Base-by-base conservation (phyloP, 495 filamentous ascomycete genomes). In the Talaromyces thailandensis region DNA sequence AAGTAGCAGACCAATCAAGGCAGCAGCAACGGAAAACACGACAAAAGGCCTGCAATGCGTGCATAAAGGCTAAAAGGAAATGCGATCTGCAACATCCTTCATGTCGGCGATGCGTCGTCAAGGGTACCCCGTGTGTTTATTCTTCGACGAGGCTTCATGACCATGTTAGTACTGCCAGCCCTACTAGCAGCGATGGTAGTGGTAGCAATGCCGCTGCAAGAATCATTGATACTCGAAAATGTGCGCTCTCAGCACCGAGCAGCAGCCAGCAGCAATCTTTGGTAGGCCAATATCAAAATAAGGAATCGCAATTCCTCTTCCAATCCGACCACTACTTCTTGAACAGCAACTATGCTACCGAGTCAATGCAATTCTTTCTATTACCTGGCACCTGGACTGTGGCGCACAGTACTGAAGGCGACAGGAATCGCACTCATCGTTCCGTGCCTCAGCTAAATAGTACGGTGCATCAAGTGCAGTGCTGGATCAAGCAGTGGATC, bases 61-160 rank as follows among this genome's bases (percentile, higher is more conserved):
- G 82, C 69, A 81, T 79, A 65, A 75, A 74, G 57, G 75, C 76
- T 6, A 84, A 84, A 64, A 70, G 82, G 14, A 76, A 78, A 23
- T 84, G 82, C 65, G 80, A 82, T 51, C 69, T 80, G 4, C 74
- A 70, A 6, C 70, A 70, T 32, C 82, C 81, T 4, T 67, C 71
- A 21, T 84, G 82, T 60, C 71, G 70, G 11, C 75, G 82, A 32
- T 84, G 82, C 65, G 45, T 67, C 6, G 70, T 72, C 56, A 69
- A 76, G 62, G 69, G 69, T 28, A 31, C 80, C 5, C 55, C 66
- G 4, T 84, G 82, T 69, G 53, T 66, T 16, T 84, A 84, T 63
- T 71, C 74, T 6, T 66, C 59, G 14, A 61, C 59, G 25, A 28
- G 45, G 21, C 45, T 61, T 21, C 59, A 61, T 31, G 26, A 52